Conservation (phyloP, 805 yeast genomes). For the Tetrapisispora taiwanensis region DNA sequence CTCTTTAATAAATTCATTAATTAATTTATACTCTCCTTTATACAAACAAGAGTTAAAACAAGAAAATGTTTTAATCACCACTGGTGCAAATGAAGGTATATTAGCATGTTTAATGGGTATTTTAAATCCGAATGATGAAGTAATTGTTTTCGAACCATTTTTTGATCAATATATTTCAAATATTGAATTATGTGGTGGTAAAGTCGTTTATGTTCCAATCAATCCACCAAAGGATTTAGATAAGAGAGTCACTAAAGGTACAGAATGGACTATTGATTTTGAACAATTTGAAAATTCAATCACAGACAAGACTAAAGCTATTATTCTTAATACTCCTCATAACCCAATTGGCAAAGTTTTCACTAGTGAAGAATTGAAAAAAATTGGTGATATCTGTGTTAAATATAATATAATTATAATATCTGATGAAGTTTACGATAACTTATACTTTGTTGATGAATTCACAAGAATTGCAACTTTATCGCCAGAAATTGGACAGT, state of each 20-base stretch:
- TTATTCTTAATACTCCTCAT: conserved; percentile 89
- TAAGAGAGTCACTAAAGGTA: conserved; percentile 55
- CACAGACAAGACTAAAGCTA: conserved; percentile 66
- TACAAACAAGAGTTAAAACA: conserved; percentile 42
- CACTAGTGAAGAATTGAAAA: conserved; percentile 58
- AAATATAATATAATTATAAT: conserved; percentile 73
- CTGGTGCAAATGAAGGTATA: conserved; percentile 97
- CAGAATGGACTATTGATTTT: conserved; percentile 83
- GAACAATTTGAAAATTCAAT: conserved; percentile 64
- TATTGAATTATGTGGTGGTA: conserved; percentile 89
- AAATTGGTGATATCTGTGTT: conserved; percentile 75
- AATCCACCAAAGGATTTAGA: conserved; percentile 72
- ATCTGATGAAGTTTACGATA: conserved; percentile 93
- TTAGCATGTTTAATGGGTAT: conserved; percentile 76
- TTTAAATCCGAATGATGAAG: conserved; percentile 83
- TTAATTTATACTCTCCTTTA: conserved; percentile 59
- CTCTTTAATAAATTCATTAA: conserved; percentile 56
- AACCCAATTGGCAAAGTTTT: conserved; percentile 93
- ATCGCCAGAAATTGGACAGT: conserved; percentile 63
- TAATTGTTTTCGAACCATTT: conserved; percentile 91
- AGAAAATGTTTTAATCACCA: conserved; percentile 57
- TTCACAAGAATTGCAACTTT: conserved; percentile 82
- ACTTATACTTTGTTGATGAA: conserved; percentile 55
- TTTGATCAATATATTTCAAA: conserved; percentile 95
- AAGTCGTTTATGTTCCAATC: conserved; percentile 75